phyloP scores from a whole-genome alignment of 345 rosid species.

The Angophora floribunda region DNA sequence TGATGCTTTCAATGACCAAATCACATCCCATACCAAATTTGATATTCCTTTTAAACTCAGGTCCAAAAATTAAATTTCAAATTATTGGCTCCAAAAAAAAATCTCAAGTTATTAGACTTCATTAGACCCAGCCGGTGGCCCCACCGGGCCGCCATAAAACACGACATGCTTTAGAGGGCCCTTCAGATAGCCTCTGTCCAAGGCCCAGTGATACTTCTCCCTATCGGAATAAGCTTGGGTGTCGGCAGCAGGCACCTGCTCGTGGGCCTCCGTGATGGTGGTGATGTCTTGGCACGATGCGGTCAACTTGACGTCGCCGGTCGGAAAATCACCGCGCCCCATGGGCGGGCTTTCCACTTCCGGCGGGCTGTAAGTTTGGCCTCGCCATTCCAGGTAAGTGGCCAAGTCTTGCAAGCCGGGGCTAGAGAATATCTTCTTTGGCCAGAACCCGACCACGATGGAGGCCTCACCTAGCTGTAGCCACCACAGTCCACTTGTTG shows the following conservation, averaged over 20 bases:
- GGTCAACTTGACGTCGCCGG: neutral
- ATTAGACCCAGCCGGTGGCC: neutral
- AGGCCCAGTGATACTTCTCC: neutral
- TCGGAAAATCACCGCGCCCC: neutral
- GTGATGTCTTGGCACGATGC: neutral
- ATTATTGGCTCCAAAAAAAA: neutral
- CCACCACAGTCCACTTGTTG: neutral
- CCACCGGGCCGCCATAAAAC: neutral
- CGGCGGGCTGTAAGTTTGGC: neutral
- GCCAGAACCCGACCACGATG: neutral
- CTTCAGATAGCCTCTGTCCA: neutral
- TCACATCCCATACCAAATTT: neutral
- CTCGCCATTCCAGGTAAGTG: slow-evolving; percentile 3
- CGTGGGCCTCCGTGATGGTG: neutral
- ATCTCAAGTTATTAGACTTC: neutral
- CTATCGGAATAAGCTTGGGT: neutral
- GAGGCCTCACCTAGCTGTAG: neutral
- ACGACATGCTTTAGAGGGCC: neutral
- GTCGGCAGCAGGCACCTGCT: neutral
- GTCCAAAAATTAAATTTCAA: neutral
- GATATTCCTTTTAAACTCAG: neutral
- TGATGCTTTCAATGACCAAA: neutral
- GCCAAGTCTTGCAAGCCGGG: neutral
- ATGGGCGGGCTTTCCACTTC: neutral
- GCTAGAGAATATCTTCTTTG: neutral